phyloP scores from a whole-genome alignment of 139 green algal species.

The Chlamydomonas sp. region DNA sequence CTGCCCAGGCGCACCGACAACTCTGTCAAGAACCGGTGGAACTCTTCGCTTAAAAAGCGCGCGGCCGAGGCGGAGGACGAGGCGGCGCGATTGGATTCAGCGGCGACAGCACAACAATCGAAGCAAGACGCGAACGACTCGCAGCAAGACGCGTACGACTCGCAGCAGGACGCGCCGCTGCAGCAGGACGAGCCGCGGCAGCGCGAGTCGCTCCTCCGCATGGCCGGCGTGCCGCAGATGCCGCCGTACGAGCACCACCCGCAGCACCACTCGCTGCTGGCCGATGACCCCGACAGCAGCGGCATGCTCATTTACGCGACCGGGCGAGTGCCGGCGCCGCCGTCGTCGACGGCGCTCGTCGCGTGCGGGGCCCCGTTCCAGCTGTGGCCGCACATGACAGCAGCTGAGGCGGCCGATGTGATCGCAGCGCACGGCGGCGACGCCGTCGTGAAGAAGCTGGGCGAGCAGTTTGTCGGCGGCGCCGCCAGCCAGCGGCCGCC shows the following conservation, averaged over 20 bases:
- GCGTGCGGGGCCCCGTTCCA: not conserved
- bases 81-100: no score
- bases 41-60: not conserved
- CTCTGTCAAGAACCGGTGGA: conserved; percentile 33
- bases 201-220: no score
- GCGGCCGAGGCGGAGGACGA: no score
- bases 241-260: not conserved
- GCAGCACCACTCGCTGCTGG: not conserved
- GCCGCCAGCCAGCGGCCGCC: not conserved
- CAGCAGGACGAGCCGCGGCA: not conserved
- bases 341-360: not conserved
- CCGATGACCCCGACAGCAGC: no score
- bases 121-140: no score
- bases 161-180: no score
- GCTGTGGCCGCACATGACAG: conserved; percentile 5
- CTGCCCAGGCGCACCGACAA: conserved; percentile 45
- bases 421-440: not conserved
- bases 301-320: no score
- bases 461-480: not conserved
- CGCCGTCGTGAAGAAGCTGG: conserved; percentile 7
- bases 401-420: not conserved
- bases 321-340: not conserved
- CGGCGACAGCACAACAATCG: no score
- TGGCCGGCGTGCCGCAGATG: no score
- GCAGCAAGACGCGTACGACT: no score